Evolutionary conservation across 1,284 basidiomycete species (phyloP), one percentile per base, ranked within the genome.

Genomic region (Xerocomus cyaneibrunnescens): DNA sequence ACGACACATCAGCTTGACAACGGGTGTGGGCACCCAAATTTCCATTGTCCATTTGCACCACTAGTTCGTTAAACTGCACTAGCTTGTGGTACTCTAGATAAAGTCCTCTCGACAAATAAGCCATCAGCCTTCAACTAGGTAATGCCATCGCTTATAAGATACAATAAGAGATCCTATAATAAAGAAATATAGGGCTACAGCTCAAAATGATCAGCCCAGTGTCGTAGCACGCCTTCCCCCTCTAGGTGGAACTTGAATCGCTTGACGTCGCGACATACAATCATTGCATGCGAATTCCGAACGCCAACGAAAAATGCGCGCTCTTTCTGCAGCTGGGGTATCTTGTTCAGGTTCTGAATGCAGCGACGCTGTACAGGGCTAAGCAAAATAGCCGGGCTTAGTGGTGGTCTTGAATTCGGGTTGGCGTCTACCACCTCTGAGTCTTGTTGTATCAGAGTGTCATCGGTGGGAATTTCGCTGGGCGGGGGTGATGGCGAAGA

Each of bases 161-260:
- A 27, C 27, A 27, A 27, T n/a, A n/a, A n/a, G n/a, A n/a, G n/a
- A n/a, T n/a, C 16, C 16, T 17, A 34, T 6, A 19, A 21, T 19
- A 8, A 34, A 34, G 6, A 21, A 3, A 9, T 38, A n/a, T 2
- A 17, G 23, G 34, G 7, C 48, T 69, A 67, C 21, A 80, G 50
- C 27, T 75, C 66, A 47, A 90, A 85, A n/a, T 78, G 74, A 54
- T 81, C 77, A 21, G 85, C 87, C 85, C 85, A 88, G 65, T 89
- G 85, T 53, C 76, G 73, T 34, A 91, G 48, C 5, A 89, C 78
- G 34, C 79, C 79, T 62, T 82, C 78, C 12, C 88, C 89, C 21
- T 71, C 63, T 43, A 74, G 69, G 59, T 89, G 84, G 16, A 70
- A 59, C 58, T 77, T 72, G 60, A 85, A 88, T 36, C 73, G 67